Percentiles rank a stretch among this genome's conserved stretches.
Evolutionary conservation across 495 filamentous ascomycete species (phyloP).

Genomic region (Filosporella fistucella): DNA sequence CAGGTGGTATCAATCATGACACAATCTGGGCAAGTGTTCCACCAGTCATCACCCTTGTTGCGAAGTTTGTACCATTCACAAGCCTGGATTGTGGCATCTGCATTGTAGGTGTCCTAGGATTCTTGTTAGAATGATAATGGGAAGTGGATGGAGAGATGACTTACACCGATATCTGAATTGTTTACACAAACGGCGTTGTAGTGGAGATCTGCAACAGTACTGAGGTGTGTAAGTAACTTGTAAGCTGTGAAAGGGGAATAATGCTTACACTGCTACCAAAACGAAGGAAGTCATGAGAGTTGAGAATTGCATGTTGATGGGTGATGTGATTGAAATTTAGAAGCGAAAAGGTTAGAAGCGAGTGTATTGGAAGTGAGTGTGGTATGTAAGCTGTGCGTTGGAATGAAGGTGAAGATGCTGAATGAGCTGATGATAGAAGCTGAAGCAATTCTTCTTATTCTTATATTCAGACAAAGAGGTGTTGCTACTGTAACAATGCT

Average conservation of each 20-base stretch:
- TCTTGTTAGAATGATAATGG: background rate
- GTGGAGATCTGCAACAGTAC: constrained; percentile 1
- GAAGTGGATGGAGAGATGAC: background rate
- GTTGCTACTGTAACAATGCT: background rate
- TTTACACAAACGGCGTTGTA: constrained; percentile 3
- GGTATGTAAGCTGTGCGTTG: background rate
- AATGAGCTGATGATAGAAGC: background rate
- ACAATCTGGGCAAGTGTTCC: constrained; percentile 11
- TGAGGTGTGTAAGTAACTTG: background rate
- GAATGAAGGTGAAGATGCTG: background rate
- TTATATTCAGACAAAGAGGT: too few species aligned
- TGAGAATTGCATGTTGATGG: constrained; percentile 2
- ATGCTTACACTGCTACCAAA: background rate
- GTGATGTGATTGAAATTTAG: background rate
- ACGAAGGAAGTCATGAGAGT: background rate
- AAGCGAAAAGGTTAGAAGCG: too few species aligned
- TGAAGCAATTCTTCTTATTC: too few species aligned
- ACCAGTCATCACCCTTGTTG: background rate
- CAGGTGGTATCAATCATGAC: constrained; percentile 1
- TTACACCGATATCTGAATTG: background rate
- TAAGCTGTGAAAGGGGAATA: background rate
- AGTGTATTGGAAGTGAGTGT: background rate
- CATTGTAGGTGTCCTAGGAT: constrained; percentile 4
- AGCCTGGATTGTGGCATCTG: background rate
- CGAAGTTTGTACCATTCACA: constrained; percentile 3